Evolutionary conservation across 1,284 basidiomycete species (phyloP).

Genomic region (Erythrobasidium hasegawianum): DNA sequence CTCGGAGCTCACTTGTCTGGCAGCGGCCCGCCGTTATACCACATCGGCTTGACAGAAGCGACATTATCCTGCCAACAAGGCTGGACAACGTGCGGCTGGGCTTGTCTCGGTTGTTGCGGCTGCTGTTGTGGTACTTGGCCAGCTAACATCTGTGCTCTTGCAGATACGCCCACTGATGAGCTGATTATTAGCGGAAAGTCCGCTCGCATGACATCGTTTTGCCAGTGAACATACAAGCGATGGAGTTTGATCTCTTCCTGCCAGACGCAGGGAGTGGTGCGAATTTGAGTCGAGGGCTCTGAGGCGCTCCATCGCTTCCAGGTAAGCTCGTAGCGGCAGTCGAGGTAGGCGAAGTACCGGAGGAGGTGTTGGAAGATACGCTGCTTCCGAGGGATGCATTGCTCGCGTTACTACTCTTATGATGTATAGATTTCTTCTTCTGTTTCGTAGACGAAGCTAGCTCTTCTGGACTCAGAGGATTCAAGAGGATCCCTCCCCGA

Average conservation of each 20-base stretch:
- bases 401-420: constrained; percentile 5
- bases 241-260: constrained; percentile 18
- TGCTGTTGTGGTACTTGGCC: constrained; percentile 6
- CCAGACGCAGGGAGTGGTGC: constrained; percentile 29
- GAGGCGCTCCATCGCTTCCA: no score
- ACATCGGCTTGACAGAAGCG: constrained; percentile 10
- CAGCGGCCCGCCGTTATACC: constrained; percentile 23
- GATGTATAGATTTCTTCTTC: background rate
- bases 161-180: constrained; percentile 25
- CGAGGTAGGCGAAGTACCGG: background rate
- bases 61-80: constrained; percentile 1
- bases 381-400: constrained; percentile 1
- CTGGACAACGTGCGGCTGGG: background rate
- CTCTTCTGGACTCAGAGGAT: constrained; percentile 14
- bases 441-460: background rate
- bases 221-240: constrained; percentile 30
- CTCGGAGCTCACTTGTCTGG: constrained; percentile 27
- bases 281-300: constrained; percentile 30
- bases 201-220: background rate
- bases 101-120: constrained; percentile 12
- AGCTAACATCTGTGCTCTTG: constrained; percentile 20
- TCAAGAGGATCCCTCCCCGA: constrained; percentile 30
- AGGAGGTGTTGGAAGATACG: no score
- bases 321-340: background rate
- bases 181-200: background rate